Percentiles rank a stretch among this genome's conserved stretches.
These are phyloP conservation scores for Starmera stellimalicola DNA, from an alignment of 1,139 yeast species.

Conservation along the genomic window DNA sequence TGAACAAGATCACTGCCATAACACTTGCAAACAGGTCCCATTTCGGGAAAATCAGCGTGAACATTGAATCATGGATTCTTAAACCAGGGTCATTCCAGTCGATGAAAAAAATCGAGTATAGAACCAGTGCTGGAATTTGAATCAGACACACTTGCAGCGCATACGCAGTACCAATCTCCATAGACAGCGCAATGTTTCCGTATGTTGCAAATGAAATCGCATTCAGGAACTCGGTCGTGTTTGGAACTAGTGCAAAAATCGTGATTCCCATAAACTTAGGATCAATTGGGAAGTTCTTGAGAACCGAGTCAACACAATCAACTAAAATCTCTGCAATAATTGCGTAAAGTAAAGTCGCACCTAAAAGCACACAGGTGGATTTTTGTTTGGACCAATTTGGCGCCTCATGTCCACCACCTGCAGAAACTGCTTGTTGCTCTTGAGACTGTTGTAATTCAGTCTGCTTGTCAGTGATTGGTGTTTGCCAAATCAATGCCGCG, in stretches of 20 bases:
- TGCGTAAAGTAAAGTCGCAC: slow-evolving; percentile 84
- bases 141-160: slow-evolving; percentile 93
- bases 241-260: slow-evolving; percentile 91
- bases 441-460: slow-evolving; percentile 5
- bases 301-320: slow-evolving; percentile 85
- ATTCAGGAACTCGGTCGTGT: slow-evolving; percentile 91
- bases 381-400: slow-evolving; percentile 93
- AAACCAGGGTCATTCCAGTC: slow-evolving; percentile 22
- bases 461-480: slow-evolving; percentile 31
- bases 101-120: slow-evolving; percentile 50
- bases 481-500: slow-evolving; percentile 94
- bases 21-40: slow-evolving; percentile 92
- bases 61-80: slow-evolving; percentile 40
- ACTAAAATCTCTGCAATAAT: slow-evolving; percentile 91
- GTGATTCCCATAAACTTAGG: slow-evolving; percentile 91
- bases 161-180: slow-evolving; percentile 98
- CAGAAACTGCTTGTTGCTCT: slow-evolving; percentile 30
- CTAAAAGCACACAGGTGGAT: slow-evolving; percentile 73
- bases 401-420: slow-evolving; percentile 79
- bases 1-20: slow-evolving; percentile 79
- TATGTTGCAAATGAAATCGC: slow-evolving; percentile 95
- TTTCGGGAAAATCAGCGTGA: slow-evolving; percentile 81
- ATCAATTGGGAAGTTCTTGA: slow-evolving; percentile 64
- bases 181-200: slow-evolving; percentile 90
- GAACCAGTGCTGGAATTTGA: slow-evolving; percentile 85